Percentiles rank a stretch among this genome's conserved stretches.
These are phyloP conservation scores for Cotoneaster glaucophyllus DNA, from an alignment of 306 rosid species.

Conservation along the genomic window DNA sequence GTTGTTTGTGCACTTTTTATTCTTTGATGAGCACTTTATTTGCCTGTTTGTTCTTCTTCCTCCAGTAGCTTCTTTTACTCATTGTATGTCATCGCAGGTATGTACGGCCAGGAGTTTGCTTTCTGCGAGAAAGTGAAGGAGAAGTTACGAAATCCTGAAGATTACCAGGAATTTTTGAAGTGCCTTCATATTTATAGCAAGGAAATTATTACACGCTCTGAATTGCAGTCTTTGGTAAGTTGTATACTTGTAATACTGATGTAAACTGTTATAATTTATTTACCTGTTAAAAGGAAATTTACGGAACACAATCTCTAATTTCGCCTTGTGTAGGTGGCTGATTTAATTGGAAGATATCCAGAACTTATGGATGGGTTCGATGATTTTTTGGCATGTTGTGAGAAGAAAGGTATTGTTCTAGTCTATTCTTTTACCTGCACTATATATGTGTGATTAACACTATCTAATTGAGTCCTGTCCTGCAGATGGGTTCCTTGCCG, in stretches of 20 bases:
- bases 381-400: constrained; percentile 84
- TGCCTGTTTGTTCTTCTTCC: background rate
- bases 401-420: constrained; percentile 75
- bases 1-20: background rate
- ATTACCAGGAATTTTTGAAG: constrained; percentile 95
- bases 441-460: constrained; percentile 12
- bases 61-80: background rate
- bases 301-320: constrained; percentile 19
- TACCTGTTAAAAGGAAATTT: background rate
- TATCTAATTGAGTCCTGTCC: constrained; percentile 41
- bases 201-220: constrained; percentile 83
- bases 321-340: constrained; percentile 55
- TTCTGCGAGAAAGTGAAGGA: constrained; percentile 90
- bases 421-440: constrained; percentile 17
- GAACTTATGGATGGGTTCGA: constrained; percentile 86
- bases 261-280: background rate
- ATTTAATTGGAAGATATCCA: constrained; percentile 75
- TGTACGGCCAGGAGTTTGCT: constrained; percentile 67
- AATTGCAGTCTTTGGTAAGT: constrained; percentile 84
- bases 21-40: background rate
- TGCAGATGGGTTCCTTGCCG: constrained; percentile 97
- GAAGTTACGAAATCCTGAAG: constrained; percentile 66
- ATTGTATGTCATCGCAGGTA: constrained; percentile 40
- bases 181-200: constrained; percentile 92
- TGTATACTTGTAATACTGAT: background rate